Evolutionary conservation across 2,329 filamentous ascomycete species (phyloP), one percentile per base, ranked within the genome.

Genomic region (Ophiostoma montium): DNA sequence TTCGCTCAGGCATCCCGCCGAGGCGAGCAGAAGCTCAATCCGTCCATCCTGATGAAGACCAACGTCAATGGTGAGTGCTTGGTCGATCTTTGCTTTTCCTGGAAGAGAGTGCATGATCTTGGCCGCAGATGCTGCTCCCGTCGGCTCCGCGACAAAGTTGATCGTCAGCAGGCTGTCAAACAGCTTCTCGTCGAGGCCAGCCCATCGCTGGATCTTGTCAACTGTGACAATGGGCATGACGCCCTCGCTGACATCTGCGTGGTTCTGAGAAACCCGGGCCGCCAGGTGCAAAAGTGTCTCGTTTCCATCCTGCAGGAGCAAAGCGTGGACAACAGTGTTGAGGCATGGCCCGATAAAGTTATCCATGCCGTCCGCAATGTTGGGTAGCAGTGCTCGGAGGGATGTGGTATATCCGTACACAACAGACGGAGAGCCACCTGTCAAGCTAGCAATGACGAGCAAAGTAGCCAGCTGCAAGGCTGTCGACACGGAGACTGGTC

Each of bases 121-220:
- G 2, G 46, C 35, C 3, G 3, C 10, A 31, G 19, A 5, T 7
- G 21, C 21, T 18, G 12, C 35, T 4, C 5, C 3, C 13, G 19
- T n/a, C 3, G 46, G 7, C 3, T 19, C 21, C 9, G 44, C 30
- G 11, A 53, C 32, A 19, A 55, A 44, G 19, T 55, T 55, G 43
- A 55, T 52, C 13, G 50, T 59, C 13, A 59, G 51, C 15, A 59
- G 53, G 31, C 53, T 57, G 45, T 59, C 54, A 19, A 58, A 59
- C 4, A 59, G 49, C 46, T 53, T 57, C 12, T 55, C 54, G 21
- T 58, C 51, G 9, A 49, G 41, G 6, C 48, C 50, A 8, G 54
- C 49, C 57, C 57, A 59, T 21, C 55, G 56, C 41, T 59, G 57
- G 9, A 59, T 43, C 42, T 36, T 50, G 31, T 57, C 57, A 3